Evolutionary conservation across 2,329 filamentous ascomycete species (phyloP), one percentile per base, ranked within the genome.

Genomic region (Colletotrichum godetiae): DNA sequence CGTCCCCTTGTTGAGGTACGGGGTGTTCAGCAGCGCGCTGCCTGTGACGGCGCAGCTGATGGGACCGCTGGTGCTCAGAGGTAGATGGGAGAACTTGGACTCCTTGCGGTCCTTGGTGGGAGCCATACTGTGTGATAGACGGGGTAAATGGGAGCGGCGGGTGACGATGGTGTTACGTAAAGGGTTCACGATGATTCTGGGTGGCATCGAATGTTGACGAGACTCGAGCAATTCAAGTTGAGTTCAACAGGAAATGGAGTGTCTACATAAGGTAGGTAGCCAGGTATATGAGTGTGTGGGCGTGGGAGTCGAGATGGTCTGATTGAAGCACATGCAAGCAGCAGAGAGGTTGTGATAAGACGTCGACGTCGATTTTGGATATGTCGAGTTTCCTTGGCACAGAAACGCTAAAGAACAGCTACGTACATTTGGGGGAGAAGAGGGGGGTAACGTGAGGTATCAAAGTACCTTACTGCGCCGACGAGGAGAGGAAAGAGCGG

Each of bases 1-100:
- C 3, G 94, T 95, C 35, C 95, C 95, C 81, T 97, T 97, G 84
- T 97, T 97, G 84, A 95, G 77, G 33, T 79, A 81, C 1, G 82
- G 81, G 1, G 78, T 79, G 73, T 82, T 84, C 57, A 84, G 79
- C 4, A 84, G 76, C 5, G 79, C 80, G 3, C 78, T 75, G 31
- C 82, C 82, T 0, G 78, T 80, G 42, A 84, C 77, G 55, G 82
- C 82, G 59, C 82, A 84, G 46, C 81, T 79, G 27, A 84, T 77
- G 56, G 81, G 79, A 7, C 82, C 81, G 11, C 70, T 77, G 63
- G 82, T 83, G 75, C 81, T 82, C 62, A 84, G 79, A 6, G 80
- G 80, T 1, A 83, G 77, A 22, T 81, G 63, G 12, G 75, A 74
- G 68, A 81, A 83, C 61, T 78, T 80, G 67, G 79, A 75, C 29